phyloP scores from a whole-genome alignment of 768 basidiomycete species.

The Mycena maculata region DNA sequence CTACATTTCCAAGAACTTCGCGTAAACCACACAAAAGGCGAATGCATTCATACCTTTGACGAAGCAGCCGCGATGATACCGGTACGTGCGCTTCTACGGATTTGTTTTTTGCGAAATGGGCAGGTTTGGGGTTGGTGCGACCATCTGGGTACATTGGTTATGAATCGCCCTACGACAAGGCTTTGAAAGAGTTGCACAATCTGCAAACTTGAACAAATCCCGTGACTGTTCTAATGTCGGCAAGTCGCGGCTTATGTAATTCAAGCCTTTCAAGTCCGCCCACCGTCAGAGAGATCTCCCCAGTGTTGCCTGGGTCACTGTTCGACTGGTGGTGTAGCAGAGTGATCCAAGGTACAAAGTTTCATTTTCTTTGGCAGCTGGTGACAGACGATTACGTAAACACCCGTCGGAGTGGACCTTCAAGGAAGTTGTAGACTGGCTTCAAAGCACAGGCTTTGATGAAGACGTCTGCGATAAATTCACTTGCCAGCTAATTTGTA shows the following conservation, averaged over 20 bases:
- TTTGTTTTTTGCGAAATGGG: constrained; percentile 15
- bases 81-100: constrained; percentile 10
- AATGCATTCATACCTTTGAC: not conserved
- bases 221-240: too few relatives aligned
- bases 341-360: too few relatives aligned
- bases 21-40: not conserved
- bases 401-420: constrained; percentile 85
- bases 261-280: too few relatives aligned
- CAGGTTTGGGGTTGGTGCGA: constrained; percentile 17
- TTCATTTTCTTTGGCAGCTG: too few relatives aligned
- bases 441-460: constrained; percentile 86
- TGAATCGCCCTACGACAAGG: too few relatives aligned
- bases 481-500: constrained; percentile 65
- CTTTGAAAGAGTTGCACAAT: too few relatives aligned
- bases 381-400: too few relatives aligned
- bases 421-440: constrained; percentile 92
- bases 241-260: too few relatives aligned
- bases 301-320: too few relatives aligned
- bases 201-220: too few relatives aligned
- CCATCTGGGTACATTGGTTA: constrained; percentile 18
- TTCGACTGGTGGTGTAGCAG: too few relatives aligned
- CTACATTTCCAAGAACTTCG: not conserved
- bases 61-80: constrained; percentile 9
- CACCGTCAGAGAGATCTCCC: too few relatives aligned
- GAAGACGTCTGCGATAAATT: constrained; percentile 87